Evolutionary conservation across 2,329 filamentous ascomycete species (phyloP).

Genomic region (Hymenoscyphus infarciens): DNA sequence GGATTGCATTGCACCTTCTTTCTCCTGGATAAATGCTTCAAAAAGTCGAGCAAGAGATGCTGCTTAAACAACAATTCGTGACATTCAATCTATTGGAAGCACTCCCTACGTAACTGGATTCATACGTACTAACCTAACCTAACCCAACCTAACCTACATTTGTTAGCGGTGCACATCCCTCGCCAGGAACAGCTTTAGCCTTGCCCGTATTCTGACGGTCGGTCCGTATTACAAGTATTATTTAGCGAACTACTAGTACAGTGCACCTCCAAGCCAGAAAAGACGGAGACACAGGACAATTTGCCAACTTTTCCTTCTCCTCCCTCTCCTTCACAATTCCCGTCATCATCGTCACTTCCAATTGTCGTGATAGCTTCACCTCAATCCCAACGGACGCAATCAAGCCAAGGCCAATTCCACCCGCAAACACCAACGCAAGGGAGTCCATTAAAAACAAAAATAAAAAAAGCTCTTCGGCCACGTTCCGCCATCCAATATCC

Average conservation of each 20-base stretch:
- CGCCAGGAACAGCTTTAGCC: too few species aligned
- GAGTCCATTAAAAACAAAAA: background rate
- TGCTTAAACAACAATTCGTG: too few species aligned
- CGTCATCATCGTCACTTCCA: background rate
- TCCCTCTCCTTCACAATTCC: background rate
- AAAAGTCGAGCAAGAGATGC: too few species aligned
- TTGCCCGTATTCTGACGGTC: too few species aligned
- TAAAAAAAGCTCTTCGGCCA: background rate
- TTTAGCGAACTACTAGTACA: background rate
- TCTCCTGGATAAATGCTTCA: background rate
- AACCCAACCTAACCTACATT: too few species aligned
- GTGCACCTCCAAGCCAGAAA: background rate
- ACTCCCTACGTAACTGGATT: too few species aligned
- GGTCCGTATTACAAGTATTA: background rate
- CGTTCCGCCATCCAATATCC: background rate
- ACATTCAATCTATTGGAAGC: too few species aligned
- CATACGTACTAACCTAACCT: too few species aligned
- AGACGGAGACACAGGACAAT: background rate
- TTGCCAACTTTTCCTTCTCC: background rate
- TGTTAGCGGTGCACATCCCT: too few species aligned
- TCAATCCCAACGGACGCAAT: background rate
- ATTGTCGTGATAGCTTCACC: constrained; percentile 1
- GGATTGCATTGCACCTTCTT: background rate
- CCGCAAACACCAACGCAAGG: background rate
- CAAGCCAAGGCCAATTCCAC: background rate